Evolutionary conservation across 768 basidiomycete genomes (phyloP).

Genomic region (Arthromyces matolae): DNA sequence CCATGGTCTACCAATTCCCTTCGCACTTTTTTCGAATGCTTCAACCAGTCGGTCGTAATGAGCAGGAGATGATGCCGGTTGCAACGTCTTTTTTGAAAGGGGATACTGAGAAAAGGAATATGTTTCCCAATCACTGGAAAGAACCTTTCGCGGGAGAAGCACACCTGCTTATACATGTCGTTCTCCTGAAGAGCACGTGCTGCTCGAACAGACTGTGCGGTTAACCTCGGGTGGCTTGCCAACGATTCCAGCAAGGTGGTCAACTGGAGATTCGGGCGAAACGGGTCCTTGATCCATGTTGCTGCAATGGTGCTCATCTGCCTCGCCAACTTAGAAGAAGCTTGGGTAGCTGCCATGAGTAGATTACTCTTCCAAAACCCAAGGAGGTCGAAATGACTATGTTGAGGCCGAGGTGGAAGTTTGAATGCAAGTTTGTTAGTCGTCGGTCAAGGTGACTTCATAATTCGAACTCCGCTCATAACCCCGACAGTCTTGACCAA

Average conservation of each 20-base stretch:
- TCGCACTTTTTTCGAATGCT: slow-evolving; percentile 69
- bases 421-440: background rate
- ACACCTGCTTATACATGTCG: slow-evolving; percentile 55
- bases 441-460: no score
- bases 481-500: no score
- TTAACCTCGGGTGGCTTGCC: slow-evolving; percentile 65
- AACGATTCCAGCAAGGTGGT: slow-evolving; percentile 61
- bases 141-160: slow-evolving; percentile 31
- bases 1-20: slow-evolving; percentile 76
- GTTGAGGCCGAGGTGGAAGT: background rate
- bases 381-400: background rate
- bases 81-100: slow-evolving; percentile 57
- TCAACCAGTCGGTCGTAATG: slow-evolving; percentile 74
- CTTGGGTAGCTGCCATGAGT: slow-evolving; percentile 20
- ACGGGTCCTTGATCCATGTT: slow-evolving; percentile 68
- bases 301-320: slow-evolving; percentile 54
- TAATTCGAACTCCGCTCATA: slow-evolving; percentile 11
- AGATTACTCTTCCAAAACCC: background rate
- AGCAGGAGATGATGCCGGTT: slow-evolving; percentile 66
- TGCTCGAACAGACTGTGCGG: slow-evolving; percentile 55
- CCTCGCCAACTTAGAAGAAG: slow-evolving; percentile 36
- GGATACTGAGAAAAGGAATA: slow-evolving; percentile 49
- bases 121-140: slow-evolving; percentile 12
- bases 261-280: slow-evolving; percentile 75
- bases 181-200: slow-evolving; percentile 53